Conservation (phyloP, 2,329 filamentous ascomycete species). For the Hypoxylon sp. region DNA sequence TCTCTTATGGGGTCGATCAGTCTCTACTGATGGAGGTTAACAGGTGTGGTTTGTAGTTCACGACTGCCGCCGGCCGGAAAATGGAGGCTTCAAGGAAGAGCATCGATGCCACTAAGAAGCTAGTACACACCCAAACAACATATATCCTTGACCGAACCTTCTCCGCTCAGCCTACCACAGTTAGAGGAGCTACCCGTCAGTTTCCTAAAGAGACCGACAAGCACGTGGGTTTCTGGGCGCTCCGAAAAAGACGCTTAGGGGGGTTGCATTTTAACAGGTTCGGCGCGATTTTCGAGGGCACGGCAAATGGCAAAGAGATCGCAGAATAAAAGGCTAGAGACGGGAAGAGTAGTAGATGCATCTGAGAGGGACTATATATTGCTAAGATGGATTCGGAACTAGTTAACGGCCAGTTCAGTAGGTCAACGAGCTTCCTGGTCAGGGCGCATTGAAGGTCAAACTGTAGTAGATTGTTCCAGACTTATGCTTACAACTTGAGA, state of each 20-base stretch:
- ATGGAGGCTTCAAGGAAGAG: constrained; percentile 11
- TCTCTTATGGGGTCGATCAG: too few species aligned
- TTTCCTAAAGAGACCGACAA: constrained; percentile 2
- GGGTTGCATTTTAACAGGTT: constrained; percentile 21
- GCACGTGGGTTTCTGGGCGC: constrained; percentile 27
- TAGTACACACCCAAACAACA: constrained; percentile 1
- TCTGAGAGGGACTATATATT: too few species aligned
- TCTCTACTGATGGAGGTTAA: neutral
- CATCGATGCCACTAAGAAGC: neutral
- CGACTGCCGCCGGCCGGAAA: constrained; percentile 16
- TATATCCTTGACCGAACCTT: constrained; percentile 11
- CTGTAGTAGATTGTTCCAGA: too few species aligned
- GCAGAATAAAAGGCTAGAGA: too few species aligned
- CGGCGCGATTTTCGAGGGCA: constrained; percentile 23
- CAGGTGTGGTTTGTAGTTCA: constrained; percentile 11
- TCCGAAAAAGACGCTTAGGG: constrained; percentile 18
- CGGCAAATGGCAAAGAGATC: neutral
- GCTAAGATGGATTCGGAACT: too few species aligned
- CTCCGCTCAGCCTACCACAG: neutral
- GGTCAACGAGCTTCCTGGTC: too few species aligned
- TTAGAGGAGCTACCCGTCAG: neutral
- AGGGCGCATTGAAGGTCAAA: too few species aligned
- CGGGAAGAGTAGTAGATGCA: neutral
- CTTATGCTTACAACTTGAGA: too few species aligned
- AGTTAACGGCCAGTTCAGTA: too few species aligned